Conservation (phyloP, 2,329 filamentous ascomycete genomes). For the Penicillium hordei region DNA sequence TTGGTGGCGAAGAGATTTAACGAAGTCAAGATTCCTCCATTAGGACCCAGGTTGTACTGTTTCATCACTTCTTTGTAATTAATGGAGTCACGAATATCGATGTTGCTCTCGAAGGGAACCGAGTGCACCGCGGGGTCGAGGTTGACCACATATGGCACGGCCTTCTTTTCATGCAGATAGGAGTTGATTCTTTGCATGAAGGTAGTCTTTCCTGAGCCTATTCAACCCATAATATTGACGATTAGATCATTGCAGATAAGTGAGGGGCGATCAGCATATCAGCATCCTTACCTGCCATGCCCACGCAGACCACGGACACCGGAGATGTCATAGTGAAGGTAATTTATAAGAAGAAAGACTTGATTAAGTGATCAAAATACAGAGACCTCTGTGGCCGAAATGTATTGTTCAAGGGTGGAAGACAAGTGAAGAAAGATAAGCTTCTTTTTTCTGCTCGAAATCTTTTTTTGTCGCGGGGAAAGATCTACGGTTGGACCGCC, state of each 20-base stretch:
- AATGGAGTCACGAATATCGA: conserved; percentile 97
- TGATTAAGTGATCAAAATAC: not conserved
- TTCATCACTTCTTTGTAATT: conserved; percentile 99
- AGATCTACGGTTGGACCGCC: conserved; percentile 34
- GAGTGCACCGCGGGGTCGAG: conserved; percentile 92
- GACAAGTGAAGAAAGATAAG: conserved; percentile 13
- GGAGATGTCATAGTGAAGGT: conserved; percentile 47
- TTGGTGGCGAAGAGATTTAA: conserved; percentile 97
- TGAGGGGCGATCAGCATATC: conserved; percentile 1
- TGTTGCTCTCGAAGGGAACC: conserved; percentile 94
- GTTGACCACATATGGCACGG: conserved; percentile 92
- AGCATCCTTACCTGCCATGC: conserved; percentile 75
- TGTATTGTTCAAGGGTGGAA: not conserved
- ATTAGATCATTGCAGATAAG: not conserved
- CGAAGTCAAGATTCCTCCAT: conserved; percentile 93
- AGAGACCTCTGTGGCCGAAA: not conserved
- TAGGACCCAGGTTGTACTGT: conserved; percentile 95
- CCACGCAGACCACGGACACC: conserved; percentile 85
- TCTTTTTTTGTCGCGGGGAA: conserved; percentile 34
- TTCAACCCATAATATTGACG: conserved; percentile 6
- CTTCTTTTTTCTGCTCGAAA: conserved; percentile 27
- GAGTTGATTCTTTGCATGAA: conserved; percentile 99
- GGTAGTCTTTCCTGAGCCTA: conserved; percentile 96
- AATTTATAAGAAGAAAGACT: not conserved
- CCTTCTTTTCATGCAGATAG: conserved; percentile 76